These are phyloP conservation scores for Neonectria hederae DNA, from an alignment of 2,329 filamentous ascomycete species.

Conservation along the genomic window DNA sequence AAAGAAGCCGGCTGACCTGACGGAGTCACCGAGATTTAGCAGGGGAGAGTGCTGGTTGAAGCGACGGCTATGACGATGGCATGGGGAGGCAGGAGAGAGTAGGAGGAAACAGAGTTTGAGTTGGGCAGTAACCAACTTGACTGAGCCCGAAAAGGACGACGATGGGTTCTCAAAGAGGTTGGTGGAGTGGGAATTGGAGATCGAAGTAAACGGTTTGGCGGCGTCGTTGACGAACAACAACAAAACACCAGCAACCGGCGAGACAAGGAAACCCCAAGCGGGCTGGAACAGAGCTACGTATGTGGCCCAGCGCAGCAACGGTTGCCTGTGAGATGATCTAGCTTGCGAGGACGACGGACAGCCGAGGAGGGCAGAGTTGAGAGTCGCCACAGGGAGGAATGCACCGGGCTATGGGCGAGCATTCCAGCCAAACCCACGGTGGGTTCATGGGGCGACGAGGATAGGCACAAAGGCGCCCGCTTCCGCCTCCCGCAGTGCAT, in stretches of 20 bases:
- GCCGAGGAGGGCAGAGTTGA: constrained; percentile 27
- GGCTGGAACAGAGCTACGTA: constrained; percentile 32
- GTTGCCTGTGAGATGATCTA: constrained; percentile 28
- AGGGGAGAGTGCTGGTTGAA: constrained; percentile 27
- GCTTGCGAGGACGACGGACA: background rate
- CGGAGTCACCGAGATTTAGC: constrained; percentile 36
- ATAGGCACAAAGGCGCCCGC: constrained; percentile 2
- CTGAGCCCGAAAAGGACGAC: constrained; percentile 35
- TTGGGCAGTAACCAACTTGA: constrained; percentile 35
- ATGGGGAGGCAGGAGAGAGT: constrained; percentile 30
- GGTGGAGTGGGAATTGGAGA: constrained; percentile 27
- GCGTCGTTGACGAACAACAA: constrained; percentile 30
- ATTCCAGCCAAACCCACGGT: constrained; percentile 38
- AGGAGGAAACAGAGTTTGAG: constrained; percentile 39
- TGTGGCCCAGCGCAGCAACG: constrained; percentile 38
- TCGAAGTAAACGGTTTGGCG: constrained; percentile 33
- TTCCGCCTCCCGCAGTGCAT: background rate
- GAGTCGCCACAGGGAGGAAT: constrained; percentile 39
- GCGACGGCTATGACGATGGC: constrained; percentile 33
- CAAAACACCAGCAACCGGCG: constrained; percentile 35
- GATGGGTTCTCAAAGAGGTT: constrained; percentile 32
- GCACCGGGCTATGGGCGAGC: constrained; percentile 41
- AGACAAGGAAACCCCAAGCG: constrained; percentile 30
- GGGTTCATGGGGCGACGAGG: constrained; percentile 1
- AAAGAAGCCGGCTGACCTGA: constrained; percentile 19